Conservation (phyloP, 1,284 basidiomycete species). For the Somion occarium region DNA sequence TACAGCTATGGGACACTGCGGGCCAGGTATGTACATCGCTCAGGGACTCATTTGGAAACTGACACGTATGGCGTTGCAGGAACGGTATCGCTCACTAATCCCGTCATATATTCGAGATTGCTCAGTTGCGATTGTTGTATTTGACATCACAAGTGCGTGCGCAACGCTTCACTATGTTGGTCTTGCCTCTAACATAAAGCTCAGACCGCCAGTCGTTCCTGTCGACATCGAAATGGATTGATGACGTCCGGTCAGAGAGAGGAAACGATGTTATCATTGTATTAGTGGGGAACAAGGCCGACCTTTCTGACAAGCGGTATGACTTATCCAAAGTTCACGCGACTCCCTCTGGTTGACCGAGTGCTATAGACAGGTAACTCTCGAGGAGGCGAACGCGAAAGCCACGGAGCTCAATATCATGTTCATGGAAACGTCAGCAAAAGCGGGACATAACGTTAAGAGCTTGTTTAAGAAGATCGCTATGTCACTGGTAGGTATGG, state of each 20-base stretch:
- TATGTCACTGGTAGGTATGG: conserved; percentile 95
- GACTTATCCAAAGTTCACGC: conserved; percentile 23
- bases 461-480: conserved; percentile 99
- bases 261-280: conserved; percentile 99
- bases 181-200: neutral
- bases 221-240: conserved; percentile 99
- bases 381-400: conserved; percentile 94
- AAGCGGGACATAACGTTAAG: conserved; percentile 99
- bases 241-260: conserved; percentile 96
- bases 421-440: conserved; percentile 99
- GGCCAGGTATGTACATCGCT: conserved; percentile 66
- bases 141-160: conserved; percentile 93
- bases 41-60: neutral
- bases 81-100: conserved; percentile 96
- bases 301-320: conserved; percentile 91
- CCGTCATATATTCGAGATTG: conserved; percentile 99
- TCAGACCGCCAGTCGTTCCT: conserved; percentile 94
- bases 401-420: conserved; percentile 93
- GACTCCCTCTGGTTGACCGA: neutral
- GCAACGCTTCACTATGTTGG: neutral
- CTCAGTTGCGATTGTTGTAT: conserved; percentile 96
- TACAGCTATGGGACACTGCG: conserved; percentile 99
- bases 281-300: conserved; percentile 98
- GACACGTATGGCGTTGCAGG: conserved; percentile 42
- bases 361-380: conserved; percentile 85